These are phyloP conservation scores for Cladophialophora carrionii DNA, from an alignment of 2,329 filamentous ascomycete genomes.

Conservation along the genomic window DNA sequence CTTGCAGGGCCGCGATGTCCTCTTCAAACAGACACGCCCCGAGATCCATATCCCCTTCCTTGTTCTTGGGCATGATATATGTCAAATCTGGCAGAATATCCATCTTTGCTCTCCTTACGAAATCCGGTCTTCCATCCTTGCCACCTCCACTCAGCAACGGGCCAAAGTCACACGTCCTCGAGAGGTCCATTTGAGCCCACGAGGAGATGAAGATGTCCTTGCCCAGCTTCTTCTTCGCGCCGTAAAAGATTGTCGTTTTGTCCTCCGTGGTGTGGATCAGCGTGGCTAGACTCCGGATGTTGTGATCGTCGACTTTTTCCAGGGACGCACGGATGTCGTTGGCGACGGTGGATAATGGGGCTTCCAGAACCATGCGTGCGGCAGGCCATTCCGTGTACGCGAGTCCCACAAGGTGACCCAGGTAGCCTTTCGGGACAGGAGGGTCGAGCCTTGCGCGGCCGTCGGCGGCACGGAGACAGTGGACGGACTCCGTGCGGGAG, in stretches of 20 bases:
- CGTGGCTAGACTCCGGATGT: slow-evolving; percentile 18
- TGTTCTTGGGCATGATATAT: slow-evolving; percentile 21
- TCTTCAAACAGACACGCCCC: slow-evolving; percentile 12
- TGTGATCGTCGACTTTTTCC: slow-evolving; percentile 14
- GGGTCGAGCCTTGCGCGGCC: slow-evolving; percentile 9
- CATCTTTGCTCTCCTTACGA: slow-evolving; percentile 13
- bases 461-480: slow-evolving; percentile 17
- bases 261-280: slow-evolving; percentile 10
- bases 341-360: slow-evolving; percentile 9
- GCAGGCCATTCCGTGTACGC: slow-evolving; percentile 16
- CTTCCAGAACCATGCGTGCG: background rate
- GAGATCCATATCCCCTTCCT: slow-evolving; percentile 14
- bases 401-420: slow-evolving; percentile 16
- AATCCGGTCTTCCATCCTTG: slow-evolving; percentile 14
- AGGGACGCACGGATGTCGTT: slow-evolving; percentile 15
- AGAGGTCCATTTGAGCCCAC: slow-evolving; percentile 19
- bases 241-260: slow-evolving; percentile 18
- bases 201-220: slow-evolving; percentile 20
- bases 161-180: slow-evolving; percentile 15
- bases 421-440: slow-evolving; percentile 12
- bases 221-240: slow-evolving; percentile 10
- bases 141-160: slow-evolving; percentile 1
- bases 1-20: slow-evolving; percentile 11
- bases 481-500: slow-evolving; percentile 10
- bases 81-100: slow-evolving; percentile 15